A percentile compares a stretch with the other conserved stretches of the same genome.
phyloP scores from a whole-genome alignment of 2,329 filamentous ascomycete genomes.

The Penicillium sp. region DNA sequence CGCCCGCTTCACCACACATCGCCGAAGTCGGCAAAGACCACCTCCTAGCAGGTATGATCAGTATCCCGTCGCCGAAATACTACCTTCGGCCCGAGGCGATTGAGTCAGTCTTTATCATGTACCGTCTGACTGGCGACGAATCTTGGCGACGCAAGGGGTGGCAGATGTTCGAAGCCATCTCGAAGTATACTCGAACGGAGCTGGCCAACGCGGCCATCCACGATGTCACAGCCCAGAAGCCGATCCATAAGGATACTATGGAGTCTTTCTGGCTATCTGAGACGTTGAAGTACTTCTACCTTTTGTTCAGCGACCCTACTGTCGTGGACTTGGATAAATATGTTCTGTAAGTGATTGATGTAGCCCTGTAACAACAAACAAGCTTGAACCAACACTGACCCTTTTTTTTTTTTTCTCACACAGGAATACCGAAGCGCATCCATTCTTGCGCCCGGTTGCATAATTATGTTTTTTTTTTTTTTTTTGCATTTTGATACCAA shows the following conservation, averaged over 20 bases:
- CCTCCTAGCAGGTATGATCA: slow-evolving; percentile 45
- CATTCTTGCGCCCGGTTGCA: slow-evolving; percentile 38
- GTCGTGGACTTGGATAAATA: slow-evolving; percentile 49
- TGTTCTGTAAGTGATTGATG: slow-evolving; percentile 42
- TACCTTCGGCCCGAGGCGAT: slow-evolving; percentile 68
- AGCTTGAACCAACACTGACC: neutral
- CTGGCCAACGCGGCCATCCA: slow-evolving; percentile 65
- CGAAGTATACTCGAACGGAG: slow-evolving; percentile 60
- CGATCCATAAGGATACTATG: slow-evolving; percentile 60
- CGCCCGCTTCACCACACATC: slow-evolving; percentile 34
- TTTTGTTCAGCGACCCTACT: slow-evolving; percentile 47
- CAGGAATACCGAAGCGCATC: slow-evolving; percentile 45
- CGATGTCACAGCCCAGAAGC: slow-evolving; percentile 59
- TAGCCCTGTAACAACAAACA: slow-evolving; percentile 4
- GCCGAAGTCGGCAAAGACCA: slow-evolving; percentile 45
- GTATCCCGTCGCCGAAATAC: slow-evolving; percentile 41
- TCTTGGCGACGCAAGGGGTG: slow-evolving; percentile 69
- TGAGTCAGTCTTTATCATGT: slow-evolving; percentile 77
- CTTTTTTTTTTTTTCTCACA: neutral
- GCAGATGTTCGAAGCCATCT: slow-evolving; percentile 69
- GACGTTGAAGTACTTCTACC: slow-evolving; percentile 51
- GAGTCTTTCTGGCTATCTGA: slow-evolving; percentile 70
- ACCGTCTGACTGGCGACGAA: slow-evolving; percentile 67
- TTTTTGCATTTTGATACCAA: slow-evolving; percentile 26
- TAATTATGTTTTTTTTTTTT: slow-evolving; percentile 4